These are phyloP conservation scores for Neoscytalidium dimidiatum DNA, from an alignment of 2,329 filamentous ascomycete species.

Conservation along the genomic window DNA sequence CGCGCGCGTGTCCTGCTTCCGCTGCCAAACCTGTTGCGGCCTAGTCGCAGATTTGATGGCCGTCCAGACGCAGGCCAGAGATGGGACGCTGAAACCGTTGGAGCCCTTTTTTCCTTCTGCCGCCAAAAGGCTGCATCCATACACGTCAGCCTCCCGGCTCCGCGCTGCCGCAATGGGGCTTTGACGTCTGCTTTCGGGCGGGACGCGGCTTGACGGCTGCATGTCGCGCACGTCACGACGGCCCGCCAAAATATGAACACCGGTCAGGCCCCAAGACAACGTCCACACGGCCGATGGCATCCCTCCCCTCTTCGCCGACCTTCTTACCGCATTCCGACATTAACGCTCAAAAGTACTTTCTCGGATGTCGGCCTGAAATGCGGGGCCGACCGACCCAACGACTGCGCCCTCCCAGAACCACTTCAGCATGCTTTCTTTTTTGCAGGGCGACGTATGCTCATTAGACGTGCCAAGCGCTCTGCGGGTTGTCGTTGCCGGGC, in stretches of 20 bases:
- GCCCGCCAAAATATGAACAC: not conserved
- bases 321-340: not conserved
- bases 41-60: not conserved
- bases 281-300: not conserved
- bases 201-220: not conserved
- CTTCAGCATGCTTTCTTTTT: not conserved
- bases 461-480: not conserved
- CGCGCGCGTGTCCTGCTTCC: no score
- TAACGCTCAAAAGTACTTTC: not conserved
- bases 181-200: not conserved
- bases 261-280: not conserved
- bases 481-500: not conserved
- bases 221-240: not conserved
- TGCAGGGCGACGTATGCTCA: not conserved
- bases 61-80: slow-evolving; percentile 1
- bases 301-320: no score
- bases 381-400: not conserved
- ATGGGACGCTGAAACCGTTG: not conserved
- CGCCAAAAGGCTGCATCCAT: not conserved
- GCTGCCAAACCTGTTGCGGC: not conserved
- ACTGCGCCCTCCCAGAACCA: not conserved
- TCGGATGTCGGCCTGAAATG: not conserved
- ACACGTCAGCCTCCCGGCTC: not conserved
- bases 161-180: slow-evolving; percentile 3
- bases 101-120: not conserved